Evolutionary conservation across 148 eudicot genomes (phyloP).

Genomic region (Vaccinium corymbosum): DNA sequence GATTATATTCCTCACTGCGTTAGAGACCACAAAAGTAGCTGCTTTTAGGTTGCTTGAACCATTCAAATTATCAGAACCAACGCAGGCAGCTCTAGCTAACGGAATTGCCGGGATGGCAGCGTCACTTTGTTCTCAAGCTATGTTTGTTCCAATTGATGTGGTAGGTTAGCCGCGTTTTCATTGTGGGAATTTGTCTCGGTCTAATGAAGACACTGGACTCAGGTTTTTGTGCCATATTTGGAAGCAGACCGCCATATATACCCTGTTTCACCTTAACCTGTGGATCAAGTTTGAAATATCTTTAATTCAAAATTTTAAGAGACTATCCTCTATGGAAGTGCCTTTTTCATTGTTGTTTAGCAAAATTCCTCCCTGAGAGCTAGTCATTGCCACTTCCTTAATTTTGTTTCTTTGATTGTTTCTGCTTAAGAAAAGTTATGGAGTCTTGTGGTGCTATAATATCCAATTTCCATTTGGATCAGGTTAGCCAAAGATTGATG

Average conservation of each 20-base stretch:
- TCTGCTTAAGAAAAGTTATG: neutral
- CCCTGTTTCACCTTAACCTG: neutral
- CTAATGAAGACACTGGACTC: neutral
- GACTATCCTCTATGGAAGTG: neutral
- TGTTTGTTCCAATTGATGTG: conserved; percentile 98
- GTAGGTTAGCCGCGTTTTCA: conserved; percentile 33
- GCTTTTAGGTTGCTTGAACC: conserved; percentile 78
- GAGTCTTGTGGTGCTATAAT: conserved; percentile 1
- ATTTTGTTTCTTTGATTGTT: neutral
- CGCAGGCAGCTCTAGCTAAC: conserved; percentile 93
- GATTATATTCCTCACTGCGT: conserved; percentile 82
- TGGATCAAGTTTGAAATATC: conserved; percentile 11
- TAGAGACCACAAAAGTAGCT: conserved; percentile 93
- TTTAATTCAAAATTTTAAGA: neutral
- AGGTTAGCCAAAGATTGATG: conserved; percentile 98
- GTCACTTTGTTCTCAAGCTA: conserved; percentile 79
- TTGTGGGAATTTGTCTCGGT: neutral
- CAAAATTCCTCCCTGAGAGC: neutral
- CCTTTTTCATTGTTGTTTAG: too few relatives aligned
- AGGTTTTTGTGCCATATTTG: neutral
- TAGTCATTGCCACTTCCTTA: neutral
- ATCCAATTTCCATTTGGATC: conserved; percentile 15
- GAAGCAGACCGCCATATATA: neutral
- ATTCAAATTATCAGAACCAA: conserved; percentile 73
- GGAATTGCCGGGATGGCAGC: conserved; percentile 93